Percentiles rank a stretch among this genome's conserved stretches.
Conservation (phyloP, 2,329 filamentous ascomycete genomes). For the Aspergillus puulaauensis region DNA sequence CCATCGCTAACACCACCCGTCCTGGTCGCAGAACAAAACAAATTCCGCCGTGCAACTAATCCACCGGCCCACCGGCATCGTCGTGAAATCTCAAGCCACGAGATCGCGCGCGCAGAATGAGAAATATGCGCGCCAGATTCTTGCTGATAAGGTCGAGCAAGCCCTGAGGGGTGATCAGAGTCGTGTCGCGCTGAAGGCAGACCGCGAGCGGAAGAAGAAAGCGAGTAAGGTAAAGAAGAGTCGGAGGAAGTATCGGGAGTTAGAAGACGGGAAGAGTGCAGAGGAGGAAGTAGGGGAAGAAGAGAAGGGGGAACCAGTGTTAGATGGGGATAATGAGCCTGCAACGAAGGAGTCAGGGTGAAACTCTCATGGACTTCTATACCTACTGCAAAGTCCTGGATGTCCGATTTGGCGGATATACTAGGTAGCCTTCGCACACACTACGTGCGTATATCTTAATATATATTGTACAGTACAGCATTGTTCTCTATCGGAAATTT, state of each 20-base stretch:
- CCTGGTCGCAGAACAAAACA: conserved; percentile 75
- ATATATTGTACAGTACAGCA: not conserved
- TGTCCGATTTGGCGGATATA: too few species aligned
- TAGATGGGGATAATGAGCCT: not conserved
- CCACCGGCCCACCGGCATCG: conserved; percentile 84
- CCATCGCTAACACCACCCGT: not conserved
- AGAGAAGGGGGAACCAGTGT: conserved; percentile 15
- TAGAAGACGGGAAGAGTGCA: conserved; percentile 28
- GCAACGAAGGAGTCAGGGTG: too few species aligned
- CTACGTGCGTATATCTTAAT: not conserved
- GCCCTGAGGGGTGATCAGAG: conserved; percentile 71
- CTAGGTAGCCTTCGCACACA: not conserved
- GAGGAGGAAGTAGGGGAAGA: conserved; percentile 11
- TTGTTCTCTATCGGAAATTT: not conserved
- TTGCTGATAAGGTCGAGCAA: conserved; percentile 77
- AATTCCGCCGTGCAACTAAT: conserved; percentile 90
- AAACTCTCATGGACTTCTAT: not conserved
- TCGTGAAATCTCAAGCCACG: conserved; percentile 92
- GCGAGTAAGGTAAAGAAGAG: conserved; percentile 46
- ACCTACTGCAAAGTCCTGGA: not conserved
- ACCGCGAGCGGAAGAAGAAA: conserved; percentile 68
- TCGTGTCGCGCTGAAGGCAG: conserved; percentile 77
- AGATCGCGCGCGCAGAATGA: conserved; percentile 84
- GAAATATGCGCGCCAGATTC: conserved; percentile 74
- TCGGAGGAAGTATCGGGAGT: conserved; percentile 43